Percentiles rank a stretch among this genome's conserved stretches.
These are phyloP conservation scores for Debaryomycetaceae sp. DNA, from an alignment of 1,139 yeast genomes.

Conservation along the genomic window DNA sequence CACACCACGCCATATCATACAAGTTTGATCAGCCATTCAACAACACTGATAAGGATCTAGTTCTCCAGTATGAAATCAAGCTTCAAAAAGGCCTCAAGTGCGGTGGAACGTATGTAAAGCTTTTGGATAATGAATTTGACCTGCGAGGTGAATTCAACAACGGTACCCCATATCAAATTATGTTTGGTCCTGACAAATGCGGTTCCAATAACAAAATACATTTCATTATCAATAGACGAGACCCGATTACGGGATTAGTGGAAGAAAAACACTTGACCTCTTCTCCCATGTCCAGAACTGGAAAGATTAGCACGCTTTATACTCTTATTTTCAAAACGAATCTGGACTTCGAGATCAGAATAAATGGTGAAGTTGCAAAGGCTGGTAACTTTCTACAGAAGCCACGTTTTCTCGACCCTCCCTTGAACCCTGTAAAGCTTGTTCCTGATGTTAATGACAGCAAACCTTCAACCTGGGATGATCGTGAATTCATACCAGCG, in stretches of 20 bases:
- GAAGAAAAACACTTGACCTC: conserved; percentile 68
- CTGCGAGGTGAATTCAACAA: conserved; percentile 43
- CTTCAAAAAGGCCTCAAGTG: conserved; percentile 72
- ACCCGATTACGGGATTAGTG: conserved; percentile 50
- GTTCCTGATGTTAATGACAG: conserved; percentile 58
- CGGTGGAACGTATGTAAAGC: conserved; percentile 86
- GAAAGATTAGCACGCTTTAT: conserved; percentile 61
- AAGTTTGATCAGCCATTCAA: conserved; percentile 52
- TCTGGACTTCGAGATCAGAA: conserved; percentile 72
- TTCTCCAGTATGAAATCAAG: conserved; percentile 85
- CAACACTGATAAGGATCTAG: conserved; percentile 60
- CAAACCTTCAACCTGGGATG: conserved; percentile 84
- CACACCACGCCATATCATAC: conserved; percentile 75
- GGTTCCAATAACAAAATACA: conserved; percentile 78
- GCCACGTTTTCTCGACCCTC: conserved; percentile 53
- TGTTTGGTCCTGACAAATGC: conserved; percentile 96
- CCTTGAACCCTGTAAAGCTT: conserved; percentile 60
- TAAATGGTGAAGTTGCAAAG: conserved; percentile 70
- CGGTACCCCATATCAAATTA: conserved; percentile 71
- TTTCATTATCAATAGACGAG: conserved; percentile 61
- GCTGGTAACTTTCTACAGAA: conserved; percentile 61
- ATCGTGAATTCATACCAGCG: conserved; percentile 58
- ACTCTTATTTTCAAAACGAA: conserved; percentile 66
- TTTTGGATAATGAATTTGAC: conserved; percentile 48
- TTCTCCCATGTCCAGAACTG: conserved; percentile 64